Evolutionary conservation across 345 rosid species (phyloP).

Genomic region (Eucalyptus lansdowneana): DNA sequence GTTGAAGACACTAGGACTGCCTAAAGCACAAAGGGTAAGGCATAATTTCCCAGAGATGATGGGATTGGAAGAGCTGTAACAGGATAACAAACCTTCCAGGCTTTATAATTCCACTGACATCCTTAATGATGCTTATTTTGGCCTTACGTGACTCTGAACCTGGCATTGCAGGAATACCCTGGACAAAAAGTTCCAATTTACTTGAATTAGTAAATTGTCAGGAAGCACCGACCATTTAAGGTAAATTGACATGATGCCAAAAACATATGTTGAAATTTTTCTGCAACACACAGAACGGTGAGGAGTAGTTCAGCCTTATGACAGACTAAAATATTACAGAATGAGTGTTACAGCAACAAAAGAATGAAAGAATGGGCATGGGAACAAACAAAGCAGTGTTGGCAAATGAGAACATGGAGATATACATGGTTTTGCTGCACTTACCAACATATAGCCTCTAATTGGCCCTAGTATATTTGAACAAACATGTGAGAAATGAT

Average conservation of each 20-base stretch:
- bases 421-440: background rate
- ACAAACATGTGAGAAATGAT: background rate
- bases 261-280: background rate
- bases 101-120: conserved; percentile 39
- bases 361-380: background rate
- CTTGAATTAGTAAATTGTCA: background rate
- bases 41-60: background rate
- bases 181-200: background rate
- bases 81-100: conserved; percentile 51
- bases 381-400: background rate
- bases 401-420: background rate
- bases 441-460: background rate
- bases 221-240: background rate
- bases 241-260: background rate
- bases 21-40: background rate
- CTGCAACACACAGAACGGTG: background rate
- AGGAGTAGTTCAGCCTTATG: background rate
- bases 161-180: conserved; percentile 25
- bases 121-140: conserved; percentile 39
- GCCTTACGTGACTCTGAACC: conserved; percentile 27
- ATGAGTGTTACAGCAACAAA: background rate
- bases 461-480: background rate
- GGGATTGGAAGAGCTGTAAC: background rate
- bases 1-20: background rate
- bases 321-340: background rate